Evolutionary conservation across 2,329 filamentous ascomycete genomes (phyloP), one percentile per base, ranked within the genome.

Genomic region (Sphaerulina vaccinii): DNA sequence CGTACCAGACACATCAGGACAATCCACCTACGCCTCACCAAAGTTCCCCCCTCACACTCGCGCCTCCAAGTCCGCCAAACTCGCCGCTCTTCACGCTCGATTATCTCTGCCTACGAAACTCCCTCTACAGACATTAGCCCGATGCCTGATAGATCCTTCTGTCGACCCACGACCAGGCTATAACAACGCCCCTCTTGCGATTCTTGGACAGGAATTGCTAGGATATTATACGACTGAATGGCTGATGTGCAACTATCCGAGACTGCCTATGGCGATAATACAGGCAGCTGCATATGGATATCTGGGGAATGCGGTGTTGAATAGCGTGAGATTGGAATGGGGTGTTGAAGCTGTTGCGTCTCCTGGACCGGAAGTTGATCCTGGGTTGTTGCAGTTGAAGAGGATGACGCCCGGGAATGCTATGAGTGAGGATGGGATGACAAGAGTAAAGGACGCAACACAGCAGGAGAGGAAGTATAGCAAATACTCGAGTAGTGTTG

Each of bases 341-440:
- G 93, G 93, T 73, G 84, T 97, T 13, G 92, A 97, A 70, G 74
- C 79, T 37, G 92, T 89, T n/a, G 88, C 87, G 9, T 86, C 84
- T 16, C 93, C 93, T 0, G 93, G 92, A 44, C 83, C 83, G 53
- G 92, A 97, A 73, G 91, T 97, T 50, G 93, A 99, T 69, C 86
- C 91, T 0, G 93, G 92, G 5, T 77, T 95, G 48, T 77, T 99
- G 55, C 93, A 97, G 69, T 95, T 90, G 77, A 72, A 73, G 73
- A 67, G 79, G 49, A 56, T 78, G 19, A 63, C 69, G 8, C 71
- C 78, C 4, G 75, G 75, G 6, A 67, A 68, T 35, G 58, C 62
- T 16, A 61, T 73, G 68, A 67, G 60, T 6, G 56, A 63, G 24
- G 64, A 63, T 29, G 60, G 59, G 16, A 60, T 51, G 51, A 56